phyloP scores from a whole-genome alignment of 345 rosid species.

The Cardiospermum halicacabum region DNA sequence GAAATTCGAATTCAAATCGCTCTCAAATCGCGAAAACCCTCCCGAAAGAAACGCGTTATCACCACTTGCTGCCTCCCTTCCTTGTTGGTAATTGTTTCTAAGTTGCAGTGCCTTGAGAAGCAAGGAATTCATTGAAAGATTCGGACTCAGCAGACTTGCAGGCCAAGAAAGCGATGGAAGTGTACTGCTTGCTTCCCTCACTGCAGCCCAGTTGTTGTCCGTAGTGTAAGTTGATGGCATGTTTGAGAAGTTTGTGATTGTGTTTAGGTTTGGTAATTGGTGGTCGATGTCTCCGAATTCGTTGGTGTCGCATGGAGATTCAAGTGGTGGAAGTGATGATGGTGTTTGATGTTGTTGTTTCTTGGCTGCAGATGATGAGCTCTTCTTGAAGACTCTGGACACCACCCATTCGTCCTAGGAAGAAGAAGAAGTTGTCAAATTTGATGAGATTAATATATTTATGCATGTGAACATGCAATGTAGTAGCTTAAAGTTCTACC shows the following conservation, averaged over 20 bases:
- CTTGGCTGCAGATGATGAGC: slow-evolving; percentile 40
- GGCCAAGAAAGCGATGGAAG: slow-evolving; percentile 50
- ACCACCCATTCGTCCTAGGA: slow-evolving; percentile 91
- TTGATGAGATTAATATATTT: too few species aligned
- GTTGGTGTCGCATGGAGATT: slow-evolving; percentile 72
- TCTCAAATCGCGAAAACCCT: slow-evolving; percentile 31
- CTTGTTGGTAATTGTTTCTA: slow-evolving; percentile 52
- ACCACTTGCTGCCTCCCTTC: slow-evolving; percentile 35
- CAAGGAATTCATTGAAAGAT: slow-evolving; percentile 70
- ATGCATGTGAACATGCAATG: too few species aligned
- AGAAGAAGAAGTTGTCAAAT: not conserved
- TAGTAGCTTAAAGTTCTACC: too few species aligned
- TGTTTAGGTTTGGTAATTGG: slow-evolving; percentile 44
- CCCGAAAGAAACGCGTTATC: slow-evolving; percentile 31
- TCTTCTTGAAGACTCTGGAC: slow-evolving; percentile 76
- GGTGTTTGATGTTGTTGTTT: slow-evolving; percentile 53
- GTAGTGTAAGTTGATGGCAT: slow-evolving; percentile 22
- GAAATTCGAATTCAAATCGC: slow-evolving; percentile 30
- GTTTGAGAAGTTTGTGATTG: slow-evolving; percentile 27
- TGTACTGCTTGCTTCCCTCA: slow-evolving; percentile 16
- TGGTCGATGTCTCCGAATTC: slow-evolving; percentile 66
- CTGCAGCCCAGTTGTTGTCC: slow-evolving; percentile 30
- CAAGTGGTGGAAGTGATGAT: slow-evolving; percentile 64
- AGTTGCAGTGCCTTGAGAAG: slow-evolving; percentile 82
- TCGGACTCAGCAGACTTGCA: slow-evolving; percentile 52